Evolutionary conservation across 768 basidiomycete genomes (phyloP).

Genomic region (Pulveroboletus sp.): DNA sequence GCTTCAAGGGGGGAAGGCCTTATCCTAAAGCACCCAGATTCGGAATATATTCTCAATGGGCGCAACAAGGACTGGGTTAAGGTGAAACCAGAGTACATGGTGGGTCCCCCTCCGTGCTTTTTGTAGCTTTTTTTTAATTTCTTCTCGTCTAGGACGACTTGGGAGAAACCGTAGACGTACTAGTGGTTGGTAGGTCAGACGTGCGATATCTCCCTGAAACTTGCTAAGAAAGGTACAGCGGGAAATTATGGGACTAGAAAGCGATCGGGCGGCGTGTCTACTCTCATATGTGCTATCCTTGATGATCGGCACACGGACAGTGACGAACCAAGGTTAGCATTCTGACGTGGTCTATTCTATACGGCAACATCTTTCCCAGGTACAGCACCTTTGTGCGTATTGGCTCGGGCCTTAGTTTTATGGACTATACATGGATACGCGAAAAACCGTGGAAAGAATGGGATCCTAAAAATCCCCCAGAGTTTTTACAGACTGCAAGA

Average conservation of each 20-base stretch:
- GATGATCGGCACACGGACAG: constrained; percentile 60
- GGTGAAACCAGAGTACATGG: constrained; percentile 89
- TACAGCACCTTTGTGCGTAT: constrained; percentile 88
- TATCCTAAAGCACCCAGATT: constrained; percentile 82
- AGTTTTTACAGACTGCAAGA: constrained; percentile 62
- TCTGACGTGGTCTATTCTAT: too few relatives aligned
- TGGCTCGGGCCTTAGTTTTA: constrained; percentile 83
- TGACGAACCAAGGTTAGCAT: constrained; percentile 58
- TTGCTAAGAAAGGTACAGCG: constrained; percentile 39
- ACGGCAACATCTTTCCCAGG: constrained; percentile 36
- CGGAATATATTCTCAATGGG: constrained; percentile 82
- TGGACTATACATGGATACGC: constrained; percentile 84
- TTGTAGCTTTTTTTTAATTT: constrained; percentile 1
- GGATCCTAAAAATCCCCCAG: constrained; percentile 71
- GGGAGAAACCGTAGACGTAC: constrained; percentile 89
- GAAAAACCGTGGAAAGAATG: constrained; percentile 80
- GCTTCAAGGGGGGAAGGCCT: constrained; percentile 87
- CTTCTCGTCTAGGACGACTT: constrained; percentile 64
- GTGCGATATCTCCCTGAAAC: background rate
- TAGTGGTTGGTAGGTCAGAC: constrained; percentile 72
- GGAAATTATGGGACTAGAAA: constrained; percentile 88
- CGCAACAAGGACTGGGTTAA: constrained; percentile 94
- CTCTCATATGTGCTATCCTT: constrained; percentile 85
- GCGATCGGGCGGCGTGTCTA: constrained; percentile 86
- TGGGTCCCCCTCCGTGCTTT: constrained; percentile 25